A percentile compares a stretch with the other conserved stretches of the same genome.
Evolutionary conservation across 768 basidiomycete genomes (phyloP).

Genomic region (Terana coerulea): DNA sequence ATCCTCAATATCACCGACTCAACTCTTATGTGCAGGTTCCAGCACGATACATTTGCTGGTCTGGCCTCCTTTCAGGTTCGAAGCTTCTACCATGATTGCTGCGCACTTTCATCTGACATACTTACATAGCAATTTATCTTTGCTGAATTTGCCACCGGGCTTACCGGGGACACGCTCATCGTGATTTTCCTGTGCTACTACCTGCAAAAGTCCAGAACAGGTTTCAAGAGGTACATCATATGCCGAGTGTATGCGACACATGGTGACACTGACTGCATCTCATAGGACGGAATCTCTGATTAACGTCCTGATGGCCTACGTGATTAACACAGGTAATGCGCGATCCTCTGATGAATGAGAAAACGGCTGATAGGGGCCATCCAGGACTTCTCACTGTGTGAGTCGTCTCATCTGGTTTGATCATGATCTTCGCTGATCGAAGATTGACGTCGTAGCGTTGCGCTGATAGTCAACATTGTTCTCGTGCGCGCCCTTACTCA

Average conservation of each 20-base stretch:
- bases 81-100: background rate
- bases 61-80: slow-evolving; percentile 37
- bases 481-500: background rate
- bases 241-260: background rate
- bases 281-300: slow-evolving; percentile 12
- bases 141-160: slow-evolving; percentile 45
- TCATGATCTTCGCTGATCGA: background rate
- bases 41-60: slow-evolving; percentile 31
- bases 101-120: background rate
- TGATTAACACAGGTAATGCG: slow-evolving; percentile 13
- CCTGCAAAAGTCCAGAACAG: slow-evolving; percentile 46
- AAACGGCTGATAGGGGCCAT: background rate
- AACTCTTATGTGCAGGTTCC: background rate
- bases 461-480: slow-evolving; percentile 7
- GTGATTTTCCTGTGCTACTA: slow-evolving; percentile 46
- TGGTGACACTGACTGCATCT: background rate
- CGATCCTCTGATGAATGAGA: background rate
- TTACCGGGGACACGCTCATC: slow-evolving; percentile 48
- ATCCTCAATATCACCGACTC: background rate
- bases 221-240: slow-evolving; percentile 39
- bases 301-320: slow-evolving; percentile 8
- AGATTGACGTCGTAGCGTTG: slow-evolving; percentile 1
- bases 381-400: slow-evolving; percentile 14
- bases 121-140: slow-evolving; percentile 45
- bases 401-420: background rate